Conservation (phyloP, 805 yeast species). For the Candida sakaeoensis region DNA sequence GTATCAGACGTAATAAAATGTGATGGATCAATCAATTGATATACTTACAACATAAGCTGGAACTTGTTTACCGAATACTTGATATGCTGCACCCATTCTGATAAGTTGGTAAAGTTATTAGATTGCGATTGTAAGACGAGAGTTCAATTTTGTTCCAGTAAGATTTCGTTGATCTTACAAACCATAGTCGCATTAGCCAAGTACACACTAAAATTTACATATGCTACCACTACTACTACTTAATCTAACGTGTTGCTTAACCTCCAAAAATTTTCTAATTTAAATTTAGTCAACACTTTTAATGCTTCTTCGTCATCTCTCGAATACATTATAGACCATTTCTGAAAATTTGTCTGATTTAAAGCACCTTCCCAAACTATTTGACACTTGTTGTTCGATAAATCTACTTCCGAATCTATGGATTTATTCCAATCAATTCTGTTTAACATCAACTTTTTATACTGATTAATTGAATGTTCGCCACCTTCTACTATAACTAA, state of each 20-base stretch:
- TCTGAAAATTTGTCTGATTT: slow-evolving; percentile 48
- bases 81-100: slow-evolving; percentile 39
- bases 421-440: slow-evolving; percentile 71
- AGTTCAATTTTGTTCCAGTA: slow-evolving; percentile 7
- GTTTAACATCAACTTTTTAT: slow-evolving; percentile 53
- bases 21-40: background rate
- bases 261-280: slow-evolving; percentile 59
- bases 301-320: slow-evolving; percentile 48
- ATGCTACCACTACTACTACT: no score
- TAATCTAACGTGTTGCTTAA: slow-evolving; percentile 20
- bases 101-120: background rate
- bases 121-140: background rate
- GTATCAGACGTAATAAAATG: background rate
- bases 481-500: slow-evolving; percentile 77
- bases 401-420: slow-evolving; percentile 23
- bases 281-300: slow-evolving; percentile 46
- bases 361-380: slow-evolving; percentile 74
- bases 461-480: slow-evolving; percentile 55
- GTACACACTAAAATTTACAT: slow-evolving; percentile 3
- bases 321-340: slow-evolving; percentile 66
- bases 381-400: slow-evolving; percentile 41
- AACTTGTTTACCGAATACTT: slow-evolving; percentile 43
- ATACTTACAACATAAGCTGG: slow-evolving; percentile 42
- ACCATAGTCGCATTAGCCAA: slow-evolving; percentile 7
- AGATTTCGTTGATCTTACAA: slow-evolving; percentile 5